Base-by-base conservation (phyloP, 768 basidiomycete species). In the Pleurotus cornucopiae region DNA sequence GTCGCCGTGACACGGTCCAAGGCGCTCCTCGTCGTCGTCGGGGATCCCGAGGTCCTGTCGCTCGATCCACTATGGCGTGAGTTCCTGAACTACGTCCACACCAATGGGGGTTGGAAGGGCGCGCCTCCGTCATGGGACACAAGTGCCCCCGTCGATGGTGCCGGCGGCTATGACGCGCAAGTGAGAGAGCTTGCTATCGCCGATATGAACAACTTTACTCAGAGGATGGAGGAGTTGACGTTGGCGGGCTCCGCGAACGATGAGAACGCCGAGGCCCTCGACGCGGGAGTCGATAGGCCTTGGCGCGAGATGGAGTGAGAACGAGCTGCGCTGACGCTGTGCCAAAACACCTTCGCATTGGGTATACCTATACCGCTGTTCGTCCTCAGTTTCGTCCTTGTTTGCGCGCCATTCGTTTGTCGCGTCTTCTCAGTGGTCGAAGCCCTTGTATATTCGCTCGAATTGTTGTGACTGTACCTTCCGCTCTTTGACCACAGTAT, bases 1-100 rank as follows among this genome's bases (percentile, higher is more conserved):
- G 82, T 87, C 9, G 82, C 84, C 2, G 69, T 86, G 12, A 87
- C 85, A 0, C 76, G 85, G 41, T 83, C 85, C 0, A 71, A 84
- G 59, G 80, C 83, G 0, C 69, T 87, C 1, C 69, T 87, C 6
- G 76, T 86, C 63, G 70, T 86, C 46, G 65, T 87, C 21, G 85
- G 85, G 3, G 79, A 86, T 58, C 81, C 84, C 0, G 64, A 72
- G 6, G 81, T 85, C 3, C 70, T 87, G 0, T 79, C 78, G 6
- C 73, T 86, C 1, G 85, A 87, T 58, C 84, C 84, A 0, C 69
- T 85, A 2, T 86, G 85, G 85, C 69, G 84, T 3, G 65, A 69
- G 0, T 85, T 85, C 71, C 63, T 87, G 47, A 84, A 83, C 56
- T 85, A 81, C 59, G 66, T 86, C n/a, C 66, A 81, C 58, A 49